A percentile compares a stretch with the other conserved stretches of the same genome.
Evolutionary conservation across 352 stramenopile genomes (phyloP).

Genomic region (Phytopythium vexans): DNA sequence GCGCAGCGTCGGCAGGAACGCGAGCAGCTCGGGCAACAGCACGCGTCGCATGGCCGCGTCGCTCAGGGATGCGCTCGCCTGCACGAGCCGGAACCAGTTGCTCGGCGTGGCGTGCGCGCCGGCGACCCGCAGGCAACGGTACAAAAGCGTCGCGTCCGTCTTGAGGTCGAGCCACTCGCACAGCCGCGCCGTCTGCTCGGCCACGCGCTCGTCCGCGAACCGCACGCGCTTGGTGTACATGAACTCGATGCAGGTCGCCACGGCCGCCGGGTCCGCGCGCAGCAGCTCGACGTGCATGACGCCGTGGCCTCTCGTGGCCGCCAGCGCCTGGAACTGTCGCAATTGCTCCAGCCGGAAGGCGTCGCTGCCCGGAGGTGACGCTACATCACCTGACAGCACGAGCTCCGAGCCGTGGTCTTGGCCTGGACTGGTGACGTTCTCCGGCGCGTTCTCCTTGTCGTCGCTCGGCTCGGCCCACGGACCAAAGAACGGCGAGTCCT

Average conservation of each 20-base stretch:
- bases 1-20: slow-evolving; percentile 26
- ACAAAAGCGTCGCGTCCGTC: slow-evolving; percentile 25
- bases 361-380: too few species aligned
- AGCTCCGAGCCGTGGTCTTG: too few species aligned
- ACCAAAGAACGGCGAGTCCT: background rate
- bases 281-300: slow-evolving; percentile 44
- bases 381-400: too few species aligned
- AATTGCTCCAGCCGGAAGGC: background rate
- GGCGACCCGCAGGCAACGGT: slow-evolving; percentile 27
- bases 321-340: background rate
- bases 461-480: background rate
- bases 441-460: background rate
- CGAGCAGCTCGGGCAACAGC: slow-evolving; percentile 29
- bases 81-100: slow-evolving; percentile 52
- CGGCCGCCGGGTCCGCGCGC: slow-evolving; percentile 25
- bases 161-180: slow-evolving; percentile 42
- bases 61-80: slow-evolving; percentile 16
- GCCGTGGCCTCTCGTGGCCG: background rate
- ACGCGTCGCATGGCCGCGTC: slow-evolving; percentile 14
- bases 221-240: slow-evolving; percentile 41
- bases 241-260: slow-evolving; percentile 58
- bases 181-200: slow-evolving; percentile 33
- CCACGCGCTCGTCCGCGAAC: slow-evolving; percentile 26
- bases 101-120: slow-evolving; percentile 22
- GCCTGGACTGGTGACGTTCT: too few species aligned